Evolutionary conservation across 306 rosid genomes (phyloP), one percentile per base, ranked within the genome.

Genomic region (Senna siamea): DNA sequence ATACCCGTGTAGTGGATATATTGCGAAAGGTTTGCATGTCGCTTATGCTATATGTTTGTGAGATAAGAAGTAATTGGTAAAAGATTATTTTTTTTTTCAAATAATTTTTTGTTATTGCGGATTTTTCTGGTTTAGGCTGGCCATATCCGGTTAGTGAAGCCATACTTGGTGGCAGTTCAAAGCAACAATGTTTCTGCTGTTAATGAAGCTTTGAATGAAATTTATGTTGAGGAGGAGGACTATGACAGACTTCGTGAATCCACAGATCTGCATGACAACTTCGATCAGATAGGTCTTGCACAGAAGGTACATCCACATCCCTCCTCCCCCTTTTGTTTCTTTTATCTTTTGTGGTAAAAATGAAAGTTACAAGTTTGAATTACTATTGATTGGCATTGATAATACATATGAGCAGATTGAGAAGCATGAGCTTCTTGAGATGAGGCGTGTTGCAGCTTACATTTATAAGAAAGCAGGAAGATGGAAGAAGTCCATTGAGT

Each of bases 161-260:
- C 97, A 40, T 91, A 91, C 86, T 87, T 91, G 93, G 81, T 88
- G 78, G 97, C 92, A 8, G 97, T 91, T 77, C 97, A 91, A 87
- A 91, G 97, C 81, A 91, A 87, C 85, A 91, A 91, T 48, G 97
- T 91, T 51, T 75, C 90, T 60, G 93, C 97, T 78, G 97, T 91
- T 50, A 91, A 91, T 72, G 97, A 91, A 70, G 97, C 97, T 63
- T 75, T 91, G 90, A 91, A 88, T 78, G 93, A 80, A 74, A 91
- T 91, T 59, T 91, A 91, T 28, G 86, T 85, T 66, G 97, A 91
- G 84, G 93, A 90, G 79, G 97, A 91, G 76, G 97, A 91, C 81
- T 88, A 85, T 56, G 97, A 91, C 53, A 85, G 97, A 83, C 79
- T 91, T 73, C 97, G 90, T 52, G 97, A 91, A 85, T 91, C 92